Evolutionary conservation across 352 stramenopile genomes (phyloP).

Genomic region (Thraustochytrium striatum): DNA sequence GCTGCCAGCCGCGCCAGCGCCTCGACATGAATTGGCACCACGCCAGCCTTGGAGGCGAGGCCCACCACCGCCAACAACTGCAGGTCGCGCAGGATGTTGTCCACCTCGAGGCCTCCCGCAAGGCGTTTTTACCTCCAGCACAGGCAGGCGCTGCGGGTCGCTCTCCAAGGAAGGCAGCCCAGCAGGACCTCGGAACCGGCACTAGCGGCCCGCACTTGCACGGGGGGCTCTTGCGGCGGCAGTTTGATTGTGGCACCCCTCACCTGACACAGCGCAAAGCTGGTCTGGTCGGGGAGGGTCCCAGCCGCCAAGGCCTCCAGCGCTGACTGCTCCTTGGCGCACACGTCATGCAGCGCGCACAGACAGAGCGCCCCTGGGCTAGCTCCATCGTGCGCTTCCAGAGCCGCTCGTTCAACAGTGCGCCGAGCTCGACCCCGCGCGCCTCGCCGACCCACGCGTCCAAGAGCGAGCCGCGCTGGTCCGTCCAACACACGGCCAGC

Average conservation of each 20-base stretch:
- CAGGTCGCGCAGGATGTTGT: not conserved
- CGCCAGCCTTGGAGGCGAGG: not conserved
- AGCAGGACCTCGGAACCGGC: not conserved
- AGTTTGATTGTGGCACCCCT: no score
- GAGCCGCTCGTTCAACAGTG: not conserved
- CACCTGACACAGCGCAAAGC: no score
- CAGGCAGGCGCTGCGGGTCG: not conserved
- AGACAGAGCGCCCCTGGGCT: not conserved
- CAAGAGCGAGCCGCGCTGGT: not conserved
- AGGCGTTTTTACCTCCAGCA: not conserved
- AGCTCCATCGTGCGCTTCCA: not conserved
- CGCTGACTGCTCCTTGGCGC: not conserved
- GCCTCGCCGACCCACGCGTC: not conserved
- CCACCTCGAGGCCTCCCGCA: not conserved
- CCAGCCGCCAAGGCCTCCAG: no score
- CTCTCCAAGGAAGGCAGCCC: not conserved
- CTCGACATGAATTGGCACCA: not conserved
- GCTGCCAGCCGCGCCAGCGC: not conserved
- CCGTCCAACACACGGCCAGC: not conserved
- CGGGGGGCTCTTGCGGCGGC: no score
- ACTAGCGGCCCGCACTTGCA: not conserved
- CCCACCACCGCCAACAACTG: not conserved
- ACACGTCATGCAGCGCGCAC: not conserved
- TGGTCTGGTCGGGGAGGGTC: no score
- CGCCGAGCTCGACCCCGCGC: not conserved